phyloP scores from a whole-genome alignment of 2,329 filamentous ascomycete species.

The Sclerotinia nivalis region DNA sequence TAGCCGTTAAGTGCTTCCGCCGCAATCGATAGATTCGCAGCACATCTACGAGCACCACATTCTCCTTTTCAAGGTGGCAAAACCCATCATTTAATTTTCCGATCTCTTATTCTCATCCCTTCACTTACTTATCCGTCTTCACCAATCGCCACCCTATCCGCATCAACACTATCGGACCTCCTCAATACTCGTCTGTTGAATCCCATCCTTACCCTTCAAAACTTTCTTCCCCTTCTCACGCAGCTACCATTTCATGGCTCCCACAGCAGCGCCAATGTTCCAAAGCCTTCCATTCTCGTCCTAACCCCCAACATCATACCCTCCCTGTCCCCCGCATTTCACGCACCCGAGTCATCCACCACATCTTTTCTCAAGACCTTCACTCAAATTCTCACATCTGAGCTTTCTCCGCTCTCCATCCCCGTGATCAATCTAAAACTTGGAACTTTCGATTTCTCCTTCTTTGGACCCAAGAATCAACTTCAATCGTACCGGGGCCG shows the following conservation, averaged over 20 bases:
- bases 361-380: slow-evolving; percentile 85
- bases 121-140: slow-evolving; percentile 78
- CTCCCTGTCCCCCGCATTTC: slow-evolving; percentile 76
- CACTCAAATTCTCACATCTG: slow-evolving; percentile 74
- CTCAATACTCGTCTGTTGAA: slow-evolving; percentile 90
- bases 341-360: slow-evolving; percentile 83
- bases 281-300: slow-evolving; percentile 68
- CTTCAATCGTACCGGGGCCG: slow-evolving; percentile 45
- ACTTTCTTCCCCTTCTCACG: slow-evolving; percentile 80
- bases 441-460: slow-evolving; percentile 83
- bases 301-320: slow-evolving; percentile 79
- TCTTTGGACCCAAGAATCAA: slow-evolving; percentile 55
- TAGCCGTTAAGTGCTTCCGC: slow-evolving; percentile 68
- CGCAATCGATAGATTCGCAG: slow-evolving; percentile 70
- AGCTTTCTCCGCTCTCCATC: slow-evolving; percentile 74
- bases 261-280: slow-evolving; percentile 34
- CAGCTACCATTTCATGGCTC: slow-evolving; percentile 48
- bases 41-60: slow-evolving; percentile 72
- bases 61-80: slow-evolving; percentile 74
- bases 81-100: slow-evolving; percentile 73
- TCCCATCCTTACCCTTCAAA: slow-evolving; percentile 84
- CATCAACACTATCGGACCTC: slow-evolving; percentile 82
- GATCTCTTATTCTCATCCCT: slow-evolving; percentile 80
- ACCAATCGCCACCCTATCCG: slow-evolving; percentile 80
- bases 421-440: slow-evolving; percentile 86